These are phyloP conservation scores for Phytophthora cryptogea DNA, from an alignment of 352 stramenopile species.

Conservation along the genomic window DNA sequence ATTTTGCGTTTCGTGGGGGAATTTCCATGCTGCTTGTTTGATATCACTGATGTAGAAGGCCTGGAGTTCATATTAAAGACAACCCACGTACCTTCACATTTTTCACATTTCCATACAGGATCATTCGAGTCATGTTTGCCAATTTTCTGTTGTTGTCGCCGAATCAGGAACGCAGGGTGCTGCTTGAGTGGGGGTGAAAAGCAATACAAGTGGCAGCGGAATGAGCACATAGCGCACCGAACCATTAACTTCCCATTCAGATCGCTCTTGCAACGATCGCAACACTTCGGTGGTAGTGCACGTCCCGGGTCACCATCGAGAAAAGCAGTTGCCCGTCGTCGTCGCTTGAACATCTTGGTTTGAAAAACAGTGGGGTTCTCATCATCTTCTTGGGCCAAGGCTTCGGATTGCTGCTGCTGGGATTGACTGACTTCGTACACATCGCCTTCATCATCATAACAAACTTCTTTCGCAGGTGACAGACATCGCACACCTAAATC, in stretches of 20 bases:
- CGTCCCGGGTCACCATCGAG: conserved; percentile 4
- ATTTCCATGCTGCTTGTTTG: background rate
- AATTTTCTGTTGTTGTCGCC: conserved; percentile 17
- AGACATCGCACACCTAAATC: conserved; percentile 5
- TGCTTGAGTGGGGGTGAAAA: conserved; percentile 67
- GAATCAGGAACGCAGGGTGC: conserved; percentile 50
- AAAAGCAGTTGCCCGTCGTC: conserved; percentile 14
- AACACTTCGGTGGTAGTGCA: conserved; percentile 34
- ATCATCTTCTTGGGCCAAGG: conserved; percentile 11
- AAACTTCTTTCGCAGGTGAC: background rate
- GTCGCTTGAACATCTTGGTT: conserved; percentile 33
- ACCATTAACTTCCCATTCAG: conserved; percentile 71
- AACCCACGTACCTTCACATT: conserved; percentile 31
- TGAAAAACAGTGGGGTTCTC: conserved; percentile 14
- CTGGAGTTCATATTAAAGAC: conserved; percentile 27
- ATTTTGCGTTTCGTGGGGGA: conserved; percentile 4
- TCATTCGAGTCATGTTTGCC: background rate
- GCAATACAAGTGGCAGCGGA: conserved; percentile 71
- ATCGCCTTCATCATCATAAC: background rate
- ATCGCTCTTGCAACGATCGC: conserved; percentile 63
- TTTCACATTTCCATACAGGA: conserved; percentile 32
- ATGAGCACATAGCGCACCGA: conserved; percentile 48
- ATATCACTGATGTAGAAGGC: conserved; percentile 2
- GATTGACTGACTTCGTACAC: background rate
- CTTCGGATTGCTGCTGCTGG: conserved; percentile 1